Base-by-base conservation (phyloP, 1,139 yeast genomes). In the Debaryomyces fabryi region DNA sequence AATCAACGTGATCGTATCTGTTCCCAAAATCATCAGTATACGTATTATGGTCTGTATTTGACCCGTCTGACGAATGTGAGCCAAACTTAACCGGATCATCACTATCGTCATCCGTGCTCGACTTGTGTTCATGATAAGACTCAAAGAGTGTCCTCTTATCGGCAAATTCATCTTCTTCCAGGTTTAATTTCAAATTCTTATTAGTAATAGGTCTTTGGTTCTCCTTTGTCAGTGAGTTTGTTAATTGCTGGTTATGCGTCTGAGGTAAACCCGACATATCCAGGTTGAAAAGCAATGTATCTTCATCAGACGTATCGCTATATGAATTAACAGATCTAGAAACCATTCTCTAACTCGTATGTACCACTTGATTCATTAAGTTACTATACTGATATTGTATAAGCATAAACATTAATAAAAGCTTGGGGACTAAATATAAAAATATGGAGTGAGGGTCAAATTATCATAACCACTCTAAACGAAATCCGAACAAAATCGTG, bases 1-100 rank as follows among this genome's bases (percentile, higher is more conserved):
- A 75, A 54, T 76, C 72, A 7, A 76, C 56, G 42, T 74, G 73
- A 20, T 58, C 63, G 51, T 75, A 75, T n/a, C 49, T 48, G 49
- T 70, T 70, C 5, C 77, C 77, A 52, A 59, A 71, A 47, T 64
- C 67, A 50, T 73, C 78, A 1, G 49, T 32, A 29, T 33, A 51
- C 10, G 40, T 23, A 15, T 42, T 41, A 35, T 25, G 12, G 39
- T 41, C 35, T 30, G 35, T 18, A 47, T 36, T 7, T 40, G 42
- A 21, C 38, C 42, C 40, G 13, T 27, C 29, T 21, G 37, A 30
- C n/a, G 42, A 37, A 15, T 29, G 39, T 2, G 53, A 46, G 36
- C 48, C 49, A 42, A 45, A 49, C 33, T 50, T 44, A 4, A 53
- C 45, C 2, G 52, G 55, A 35, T 50, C 54, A 20, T 44, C 49